Base-by-base conservation (phyloP, 306 rosid genomes). In the Cicer cuneatum region DNA sequence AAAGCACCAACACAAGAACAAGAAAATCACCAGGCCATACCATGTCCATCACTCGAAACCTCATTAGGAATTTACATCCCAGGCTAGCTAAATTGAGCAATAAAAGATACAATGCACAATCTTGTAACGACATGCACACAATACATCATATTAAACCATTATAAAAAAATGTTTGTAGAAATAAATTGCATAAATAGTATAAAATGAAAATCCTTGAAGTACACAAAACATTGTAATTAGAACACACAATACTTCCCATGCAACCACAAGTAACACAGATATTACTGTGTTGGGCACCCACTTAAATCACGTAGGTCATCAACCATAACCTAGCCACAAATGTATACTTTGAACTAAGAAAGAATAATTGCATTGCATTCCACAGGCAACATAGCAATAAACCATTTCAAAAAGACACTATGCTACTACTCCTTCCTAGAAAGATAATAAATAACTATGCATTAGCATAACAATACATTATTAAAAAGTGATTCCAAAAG, bases 1-100 rank as follows among this genome's bases (percentile, higher is more conserved):
- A 48, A 66, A 72, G 71, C 41, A 29, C 42, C 41, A 54, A 75
- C 11, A 40, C 59, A 54, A 48, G 41, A 67, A 72, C 65, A 67
- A 37, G 78, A 56, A 78, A 56, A 65, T 65, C 70, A 18, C 9
- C 10, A 41, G 2, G 16, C 51, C 51, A 64, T 16, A 5, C 70
- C n/a, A 43, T 12, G 43, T 7, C 9, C 45, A 66, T 16, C 66
- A 41, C 56, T 63, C 46, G 15, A 41, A 53, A 68, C 71, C 39
- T 56, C 40, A 42, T 40, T 74, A 64, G 33, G 8, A 69, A 56
- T 38, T 47, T 6, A 24, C 46, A 19, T 19, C 40, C 48, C 39
- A 16, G 11, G 45, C 43, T 45, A 69, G 49, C 53, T 41, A 74
- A 69, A 69, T 29, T 10, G 21, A 54, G 75, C 42, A 73, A 58